A percentile compares a stretch with the other conserved stretches of the same genome.
Evolutionary conservation across 352 stramenopile species (phyloP).

Genomic region (Pythium phragmitis): DNA sequence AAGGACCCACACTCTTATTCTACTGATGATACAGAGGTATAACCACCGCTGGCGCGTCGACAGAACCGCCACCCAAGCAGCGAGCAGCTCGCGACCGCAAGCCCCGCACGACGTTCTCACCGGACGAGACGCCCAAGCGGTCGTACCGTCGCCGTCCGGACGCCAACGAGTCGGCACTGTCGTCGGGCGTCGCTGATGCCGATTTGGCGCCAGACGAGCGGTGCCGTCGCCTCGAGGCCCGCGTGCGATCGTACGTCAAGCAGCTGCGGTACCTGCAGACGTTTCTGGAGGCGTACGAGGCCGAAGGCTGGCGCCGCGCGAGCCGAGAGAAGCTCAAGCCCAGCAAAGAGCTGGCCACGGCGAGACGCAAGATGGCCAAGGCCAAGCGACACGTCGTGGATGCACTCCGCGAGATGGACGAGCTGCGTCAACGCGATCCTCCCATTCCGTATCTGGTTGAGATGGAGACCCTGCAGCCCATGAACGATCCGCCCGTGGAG

Average conservation of each 20-base stretch:
- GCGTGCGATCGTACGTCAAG: conserved; percentile 25
- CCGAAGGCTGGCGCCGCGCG: conserved; percentile 73
- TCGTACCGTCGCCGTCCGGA: conserved; percentile 16
- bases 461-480: conserved; percentile 18
- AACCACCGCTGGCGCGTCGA: neutral
- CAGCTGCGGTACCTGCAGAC: conserved; percentile 49
- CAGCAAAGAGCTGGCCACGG: conserved; percentile 57
- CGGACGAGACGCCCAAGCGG: conserved; percentile 5
- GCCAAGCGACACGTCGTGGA: conserved; percentile 55
- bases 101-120: conserved; percentile 21
- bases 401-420: conserved; percentile 33
- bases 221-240: conserved; percentile 25
- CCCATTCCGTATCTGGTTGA: conserved; percentile 47
- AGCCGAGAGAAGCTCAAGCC: conserved; percentile 83
- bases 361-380: conserved; percentile 50
- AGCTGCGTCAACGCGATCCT: conserved; percentile 47
- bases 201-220: conserved; percentile 14
- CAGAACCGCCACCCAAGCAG: neutral
- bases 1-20: too few relatives aligned
- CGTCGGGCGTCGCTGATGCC: neutral
- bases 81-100: conserved; percentile 24
- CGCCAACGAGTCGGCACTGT: neutral
- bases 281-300: conserved; percentile 86
- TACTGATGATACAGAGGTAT: neutral
- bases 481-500: neutral